Conservation (phyloP, 305 asterid species). For the Fraxinus nigra region DNA sequence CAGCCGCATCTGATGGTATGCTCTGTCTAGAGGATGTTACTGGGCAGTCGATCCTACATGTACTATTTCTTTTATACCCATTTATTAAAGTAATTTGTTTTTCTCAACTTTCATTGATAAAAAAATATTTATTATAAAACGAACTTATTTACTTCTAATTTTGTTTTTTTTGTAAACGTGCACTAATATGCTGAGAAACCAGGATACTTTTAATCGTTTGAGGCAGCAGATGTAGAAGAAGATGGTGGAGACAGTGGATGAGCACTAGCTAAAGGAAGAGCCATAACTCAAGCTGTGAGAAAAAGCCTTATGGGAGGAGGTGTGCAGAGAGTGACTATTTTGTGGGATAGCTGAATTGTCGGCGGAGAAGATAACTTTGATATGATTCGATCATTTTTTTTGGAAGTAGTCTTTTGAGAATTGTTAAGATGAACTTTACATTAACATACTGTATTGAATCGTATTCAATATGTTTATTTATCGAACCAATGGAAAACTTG, state of each 20-base stretch:
- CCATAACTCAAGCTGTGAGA: constrained; percentile 79
- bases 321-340: no score
- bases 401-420: no score
- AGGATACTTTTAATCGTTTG: constrained; percentile 84
- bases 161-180: constrained; percentile 5
- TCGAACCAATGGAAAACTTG: no score
- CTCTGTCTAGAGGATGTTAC: constrained; percentile 67
- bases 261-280: constrained; percentile 58
- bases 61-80: constrained; percentile 15
- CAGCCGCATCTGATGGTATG: constrained; percentile 86
- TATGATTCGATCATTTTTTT: no score
- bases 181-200: constrained; percentile 12
- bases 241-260: constrained; percentile 56
- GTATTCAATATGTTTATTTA: no score
- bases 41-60: constrained; percentile 86
- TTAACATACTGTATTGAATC: no score
- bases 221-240: constrained; percentile 64
- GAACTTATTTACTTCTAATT: not conserved
- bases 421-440: no score
- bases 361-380: no score
- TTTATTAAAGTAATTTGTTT: no score
- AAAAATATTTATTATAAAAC: not conserved
- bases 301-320: constrained; percentile 72
- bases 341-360: no score
- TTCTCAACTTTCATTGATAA: no score